Evolutionary conservation across 169 alveolate species (phyloP).

Genomic region (Eimeria acervulina): DNA sequence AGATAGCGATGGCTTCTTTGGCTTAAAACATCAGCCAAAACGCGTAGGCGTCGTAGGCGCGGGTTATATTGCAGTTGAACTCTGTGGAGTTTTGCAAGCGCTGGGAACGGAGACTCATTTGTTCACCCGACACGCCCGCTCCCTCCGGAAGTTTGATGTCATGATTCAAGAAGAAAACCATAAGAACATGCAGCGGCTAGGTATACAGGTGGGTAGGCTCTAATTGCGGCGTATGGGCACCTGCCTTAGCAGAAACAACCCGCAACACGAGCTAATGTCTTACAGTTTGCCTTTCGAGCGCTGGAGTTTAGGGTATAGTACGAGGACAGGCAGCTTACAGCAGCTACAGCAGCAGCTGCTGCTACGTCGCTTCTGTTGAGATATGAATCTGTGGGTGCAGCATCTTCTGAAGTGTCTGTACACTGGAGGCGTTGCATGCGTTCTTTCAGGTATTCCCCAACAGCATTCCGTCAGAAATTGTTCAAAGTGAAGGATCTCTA

Average conservation of each 20-base stretch:
- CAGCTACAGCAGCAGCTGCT: background rate
- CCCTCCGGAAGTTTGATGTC: conserved; percentile 84
- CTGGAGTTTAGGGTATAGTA: background rate
- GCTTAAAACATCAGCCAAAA: conserved; percentile 93
- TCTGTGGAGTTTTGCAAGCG: conserved; percentile 94
- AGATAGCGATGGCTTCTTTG: conserved; percentile 95
- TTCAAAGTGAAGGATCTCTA: background rate
- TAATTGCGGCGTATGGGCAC: background rate
- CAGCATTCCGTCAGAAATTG: conserved; percentile 30
- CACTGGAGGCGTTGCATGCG: conserved; percentile 75
- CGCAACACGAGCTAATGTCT: no score
- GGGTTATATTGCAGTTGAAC: conserved; percentile 97
- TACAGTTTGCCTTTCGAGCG: no score
- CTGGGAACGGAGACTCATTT: conserved; percentile 94
- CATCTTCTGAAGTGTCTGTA: background rate
- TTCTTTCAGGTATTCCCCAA: conserved; percentile 85
- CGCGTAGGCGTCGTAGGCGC: conserved; percentile 96
- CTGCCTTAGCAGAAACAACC: background rate
- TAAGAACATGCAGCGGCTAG: conserved; percentile 89
- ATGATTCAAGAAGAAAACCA: conserved; percentile 90
- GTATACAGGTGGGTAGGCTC: conserved; percentile 68
- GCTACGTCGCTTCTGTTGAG: no score
- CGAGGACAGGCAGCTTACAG: no score
- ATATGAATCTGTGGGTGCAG: background rate
- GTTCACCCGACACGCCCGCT: conserved; percentile 88